Base-by-base conservation (phyloP, 768 basidiomycete genomes). In the Lyophyllum semitale region DNA sequence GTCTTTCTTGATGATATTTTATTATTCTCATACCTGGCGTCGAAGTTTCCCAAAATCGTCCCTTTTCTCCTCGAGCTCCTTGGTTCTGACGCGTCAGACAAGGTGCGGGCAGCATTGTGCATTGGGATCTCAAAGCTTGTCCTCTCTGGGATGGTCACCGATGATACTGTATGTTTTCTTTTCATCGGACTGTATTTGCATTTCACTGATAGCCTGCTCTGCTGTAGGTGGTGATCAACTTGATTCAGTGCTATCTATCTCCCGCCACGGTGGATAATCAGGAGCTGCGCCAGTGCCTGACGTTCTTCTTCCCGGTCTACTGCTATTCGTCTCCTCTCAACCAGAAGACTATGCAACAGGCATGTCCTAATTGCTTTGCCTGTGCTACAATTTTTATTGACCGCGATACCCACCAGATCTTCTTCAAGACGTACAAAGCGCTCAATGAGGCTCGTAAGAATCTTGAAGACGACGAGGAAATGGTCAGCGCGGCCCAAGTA, bases 51-150 rank as follows among this genome's bases (percentile, higher is more conserved):
- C 40, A 33, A 50, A 27, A 55, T 70, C n/a, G 60, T 62, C 0
- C 40, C 62, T 1, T 60, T 37, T 66, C 59, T 66, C 38, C 67
- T 87, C 4, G 76, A 80, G 35, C 58, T 71, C 18, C 68, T 78
- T 13, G 58, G 59, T 26, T 42, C 70, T 0, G 79, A 89, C 43
- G 80, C 86, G 46, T 80, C 86, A 7, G 77, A 83, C 25, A 68
- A 66, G 50, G 68, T 89, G 0, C 85, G 86, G 57, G 91, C 92
- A 1, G 70, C 89, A 5, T 73, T 93, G 12, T 87, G 86, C 56
- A 75, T 90, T 26, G 95, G 95, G 0, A 76, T 93, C 4, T 79
- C 93, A n/a, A 98, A 98, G 71, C 78, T 98, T 23, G 80, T 93
- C 65, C 73, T 95, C 6, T 75, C 86, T 0, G 90, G 90, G 0